Base-by-base conservation (phyloP, 176 grass and related monocot genomes). In the Aegilops longissima region DNA sequence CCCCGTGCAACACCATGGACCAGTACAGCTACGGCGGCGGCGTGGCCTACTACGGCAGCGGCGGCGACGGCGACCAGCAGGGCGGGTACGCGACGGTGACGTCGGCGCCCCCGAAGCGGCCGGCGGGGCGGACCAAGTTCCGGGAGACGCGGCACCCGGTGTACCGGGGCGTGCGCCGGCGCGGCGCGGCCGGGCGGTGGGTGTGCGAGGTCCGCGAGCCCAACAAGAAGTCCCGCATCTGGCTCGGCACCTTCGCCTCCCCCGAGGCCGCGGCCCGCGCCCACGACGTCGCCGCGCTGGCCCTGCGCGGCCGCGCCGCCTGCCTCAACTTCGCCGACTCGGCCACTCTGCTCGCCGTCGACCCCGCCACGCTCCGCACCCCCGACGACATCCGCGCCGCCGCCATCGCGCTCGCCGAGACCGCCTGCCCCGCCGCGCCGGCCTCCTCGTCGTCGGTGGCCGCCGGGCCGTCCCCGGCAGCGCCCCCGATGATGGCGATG, bases 271-370 rank as follows among this genome's bases (percentile, higher is more conserved):
- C 95, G 0, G 95, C 95, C 5, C 92, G 95, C n/a, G 95, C 95
- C 13, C 93, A 98, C 77, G 95, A 98, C 82, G 95, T 93, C 36
- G 95, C 95, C 9, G 95, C 93, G 12, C 91, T 95, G 1, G 91
- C 91, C 0, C 92, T 98, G 0, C 89, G 96, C 0, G 96, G 96
- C 2, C 84, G 76, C 13, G 84, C 83, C 0, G 93, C 96, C 0
- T 93, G 88, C 88, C 84, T 98, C 84, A 94, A 98, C 86, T 98
- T 98, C 82, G 87, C 96, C 16, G 96, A 98, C 88, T 98, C 93
- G 0, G 96, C 93, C 0, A 9, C 67, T 0, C 82, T 98, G 21
- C 91, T 94, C 47, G 63, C 84, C 29, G 85, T 91, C 64, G 88
- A 94, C 77, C 84, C 89, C 0, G 70, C 91, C 62, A 78, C 91